These are phyloP conservation scores for Fallopia convolvulus DNA, from an alignment of 148 eudicot species.

Conservation along the genomic window DNA sequence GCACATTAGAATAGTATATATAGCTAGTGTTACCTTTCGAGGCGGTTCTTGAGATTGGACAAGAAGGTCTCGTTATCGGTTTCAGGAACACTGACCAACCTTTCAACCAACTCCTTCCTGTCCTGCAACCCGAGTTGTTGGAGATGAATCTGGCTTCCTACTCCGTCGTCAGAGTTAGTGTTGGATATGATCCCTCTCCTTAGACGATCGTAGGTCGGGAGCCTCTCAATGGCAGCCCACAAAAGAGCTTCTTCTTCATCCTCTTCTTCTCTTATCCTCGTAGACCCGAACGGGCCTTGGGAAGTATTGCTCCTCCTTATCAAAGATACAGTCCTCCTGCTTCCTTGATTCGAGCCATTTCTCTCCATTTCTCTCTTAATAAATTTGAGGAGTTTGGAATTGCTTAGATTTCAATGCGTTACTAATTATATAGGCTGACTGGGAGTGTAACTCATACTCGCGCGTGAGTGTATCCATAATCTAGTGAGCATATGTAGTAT, in stretches of 20 bases:
- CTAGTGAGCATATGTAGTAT: too few relatives aligned
- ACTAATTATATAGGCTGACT: too few relatives aligned
- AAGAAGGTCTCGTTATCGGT: slow-evolving; percentile 16
- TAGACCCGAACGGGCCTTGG: slow-evolving; percentile 32
- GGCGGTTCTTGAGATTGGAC: slow-evolving; percentile 3
- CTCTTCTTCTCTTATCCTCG: slow-evolving; percentile 25
- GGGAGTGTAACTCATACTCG: too few relatives aligned
- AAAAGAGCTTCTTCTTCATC: slow-evolving; percentile 39
- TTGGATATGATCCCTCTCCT: slow-evolving; percentile 34
- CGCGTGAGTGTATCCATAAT: too few relatives aligned
- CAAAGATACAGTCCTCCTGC: slow-evolving; percentile 18
- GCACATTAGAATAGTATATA: too few relatives aligned
- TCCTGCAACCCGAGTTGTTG: slow-evolving; percentile 4
- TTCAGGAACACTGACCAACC: slow-evolving; percentile 5
- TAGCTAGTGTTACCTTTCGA: background rate
- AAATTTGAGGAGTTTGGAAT: too few relatives aligned
- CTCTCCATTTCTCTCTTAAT: background rate
- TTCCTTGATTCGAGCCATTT: background rate
- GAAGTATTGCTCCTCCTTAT: slow-evolving; percentile 25
- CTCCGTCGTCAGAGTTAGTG: slow-evolving; percentile 23
- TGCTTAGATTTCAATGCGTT: too few relatives aligned
- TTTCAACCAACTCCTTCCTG: background rate
- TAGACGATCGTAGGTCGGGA: slow-evolving; percentile 48
- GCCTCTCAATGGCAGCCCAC: slow-evolving; percentile 57
- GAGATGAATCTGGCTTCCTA: background rate